Percentiles rank a stretch among this genome's conserved stretches.
Evolutionary conservation across 495 filamentous ascomycete genomes (phyloP).

Genomic region (Thozetella sp.): DNA sequence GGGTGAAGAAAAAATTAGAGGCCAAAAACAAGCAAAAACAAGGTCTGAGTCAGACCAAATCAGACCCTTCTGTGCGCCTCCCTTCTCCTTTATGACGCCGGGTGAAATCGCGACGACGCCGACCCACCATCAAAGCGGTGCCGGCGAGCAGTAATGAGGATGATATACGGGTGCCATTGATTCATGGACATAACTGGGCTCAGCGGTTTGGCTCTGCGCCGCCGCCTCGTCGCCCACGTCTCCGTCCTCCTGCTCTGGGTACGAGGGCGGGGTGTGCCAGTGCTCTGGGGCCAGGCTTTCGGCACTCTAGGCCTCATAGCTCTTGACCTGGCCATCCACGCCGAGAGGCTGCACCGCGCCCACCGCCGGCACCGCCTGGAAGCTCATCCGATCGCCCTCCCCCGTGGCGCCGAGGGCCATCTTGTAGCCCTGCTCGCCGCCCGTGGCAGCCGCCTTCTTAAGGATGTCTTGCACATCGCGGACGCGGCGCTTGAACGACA

Average conservation of each 20-base stretch:
- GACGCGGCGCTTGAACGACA: conserved; percentile 87
- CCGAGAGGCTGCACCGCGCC: conserved; percentile 66
- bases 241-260: background rate
- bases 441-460: conserved; percentile 58
- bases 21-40: too few relatives aligned
- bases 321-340: conserved; percentile 57
- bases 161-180: background rate
- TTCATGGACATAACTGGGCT: background rate
- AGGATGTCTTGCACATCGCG: conserved; percentile 80
- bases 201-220: background rate
- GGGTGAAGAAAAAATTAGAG: background rate
- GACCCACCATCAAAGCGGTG: too few relatives aligned
- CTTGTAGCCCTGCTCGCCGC: conserved; percentile 61
- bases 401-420: conserved; percentile 48
- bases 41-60: background rate
- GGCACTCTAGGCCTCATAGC: conserved; percentile 43
- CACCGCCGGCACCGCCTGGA: conserved; percentile 50
- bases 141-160: background rate
- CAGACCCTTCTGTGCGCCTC: background rate
- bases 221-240: too few relatives aligned
- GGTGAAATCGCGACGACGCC: background rate
- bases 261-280: background rate
- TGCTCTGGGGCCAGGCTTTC: background rate
- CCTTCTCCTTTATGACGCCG: background rate
- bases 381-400: conserved; percentile 60